These are phyloP conservation scores for Clitopilus passeckerianus DNA, from an alignment of 768 basidiomycete species.

Conservation along the genomic window DNA sequence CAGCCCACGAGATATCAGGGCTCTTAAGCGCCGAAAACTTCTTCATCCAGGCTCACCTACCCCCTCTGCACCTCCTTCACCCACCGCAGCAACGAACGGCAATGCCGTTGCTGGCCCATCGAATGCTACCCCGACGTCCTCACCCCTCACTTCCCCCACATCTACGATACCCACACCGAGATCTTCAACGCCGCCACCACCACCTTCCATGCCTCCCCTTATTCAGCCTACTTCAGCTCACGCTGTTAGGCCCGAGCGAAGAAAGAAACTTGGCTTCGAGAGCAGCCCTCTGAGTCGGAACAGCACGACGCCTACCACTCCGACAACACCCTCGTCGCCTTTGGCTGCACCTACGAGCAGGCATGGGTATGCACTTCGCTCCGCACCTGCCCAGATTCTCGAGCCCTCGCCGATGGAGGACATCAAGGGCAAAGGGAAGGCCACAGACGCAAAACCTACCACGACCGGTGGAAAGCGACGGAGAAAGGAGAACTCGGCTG, in stretches of 20 bases:
- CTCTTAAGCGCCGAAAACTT: background rate
- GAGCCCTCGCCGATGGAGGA: background rate
- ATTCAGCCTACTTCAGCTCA: background rate
- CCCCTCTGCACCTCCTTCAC: background rate
- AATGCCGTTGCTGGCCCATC: background rate
- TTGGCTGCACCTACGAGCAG: background rate
- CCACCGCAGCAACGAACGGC: background rate
- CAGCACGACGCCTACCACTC: background rate
- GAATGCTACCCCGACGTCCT: background rate
- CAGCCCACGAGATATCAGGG: background rate
- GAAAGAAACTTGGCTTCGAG: background rate
- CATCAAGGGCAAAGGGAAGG: background rate
- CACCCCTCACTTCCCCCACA: background rate
- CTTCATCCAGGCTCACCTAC: background rate
- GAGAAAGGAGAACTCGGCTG: background rate
- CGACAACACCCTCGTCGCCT: background rate
- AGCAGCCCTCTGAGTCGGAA: background rate
- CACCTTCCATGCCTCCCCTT: background rate
- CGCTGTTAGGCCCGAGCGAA: background rate
- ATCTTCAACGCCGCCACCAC: background rate
- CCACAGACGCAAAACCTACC: background rate
- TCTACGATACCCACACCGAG: background rate
- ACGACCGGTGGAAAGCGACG: background rate
- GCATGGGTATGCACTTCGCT: background rate
- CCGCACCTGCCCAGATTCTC: background rate